These are phyloP conservation scores for Phytophthora boehmeriae DNA, from an alignment of 352 stramenopile species.

Conservation along the genomic window DNA sequence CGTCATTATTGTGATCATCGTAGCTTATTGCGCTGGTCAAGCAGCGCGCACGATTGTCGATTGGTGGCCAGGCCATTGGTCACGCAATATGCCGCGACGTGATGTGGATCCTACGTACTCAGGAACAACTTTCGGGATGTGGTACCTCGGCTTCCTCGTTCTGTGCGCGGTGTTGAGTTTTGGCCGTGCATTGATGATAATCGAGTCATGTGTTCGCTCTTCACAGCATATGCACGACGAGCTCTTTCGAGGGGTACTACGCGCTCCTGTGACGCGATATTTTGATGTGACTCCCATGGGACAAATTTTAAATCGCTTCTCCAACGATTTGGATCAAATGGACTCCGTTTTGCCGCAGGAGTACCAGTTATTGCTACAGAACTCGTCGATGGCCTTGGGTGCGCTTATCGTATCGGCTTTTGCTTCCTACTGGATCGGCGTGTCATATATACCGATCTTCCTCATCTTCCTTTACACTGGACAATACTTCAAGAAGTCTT, in stretches of 20 bases:
- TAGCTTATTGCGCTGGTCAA: conserved; percentile 10
- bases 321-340: conserved; percentile 55
- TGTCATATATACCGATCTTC: conserved; percentile 61
- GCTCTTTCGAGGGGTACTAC: conserved; percentile 45
- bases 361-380: conserved; percentile 45
- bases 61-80: conserved; percentile 28
- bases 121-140: conserved; percentile 26
- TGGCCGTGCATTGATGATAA: conserved; percentile 36
- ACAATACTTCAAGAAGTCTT: conserved; percentile 88
- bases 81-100: conserved; percentile 14
- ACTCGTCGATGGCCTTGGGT: conserved; percentile 31
- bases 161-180: conserved; percentile 29
- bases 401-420: conserved; percentile 40
- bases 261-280: conserved; percentile 50
- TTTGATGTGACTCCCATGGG: conserved; percentile 61
- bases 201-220: conserved; percentile 36
- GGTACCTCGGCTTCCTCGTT: conserved; percentile 46
- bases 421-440: conserved; percentile 37
- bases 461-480: conserved; percentile 51
- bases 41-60: conserved; percentile 14
- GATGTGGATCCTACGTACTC: conserved; percentile 38
- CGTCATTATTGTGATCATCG: conserved; percentile 5
- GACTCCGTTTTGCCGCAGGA: conserved; percentile 41
- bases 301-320: conserved; percentile 62
- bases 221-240: conserved; percentile 44